Evolutionary conservation across 2,329 filamentous ascomycete genomes (phyloP), one percentile per base, ranked within the genome.

Genomic region (Didymella arachidicola): DNA sequence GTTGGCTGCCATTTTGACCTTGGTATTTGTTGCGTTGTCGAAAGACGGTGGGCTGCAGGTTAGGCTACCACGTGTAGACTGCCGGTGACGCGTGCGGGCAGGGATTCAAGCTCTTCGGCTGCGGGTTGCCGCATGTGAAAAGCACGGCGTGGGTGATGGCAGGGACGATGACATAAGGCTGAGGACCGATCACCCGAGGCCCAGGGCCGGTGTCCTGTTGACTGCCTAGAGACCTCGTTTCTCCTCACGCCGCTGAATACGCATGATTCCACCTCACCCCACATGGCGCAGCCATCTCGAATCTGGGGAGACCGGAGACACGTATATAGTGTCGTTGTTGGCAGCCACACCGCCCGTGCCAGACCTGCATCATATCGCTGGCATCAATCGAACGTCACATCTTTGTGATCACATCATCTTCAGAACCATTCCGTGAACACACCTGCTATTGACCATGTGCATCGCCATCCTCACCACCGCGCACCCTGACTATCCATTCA

Each of bases 391-490:
- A 22, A 26, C 36, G 30, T 34, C 22, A 39, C 41, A 19, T 46
- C 25, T 34, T 42, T 25, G 27, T 16, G 18, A 8, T 46, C 26
- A 26, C 44, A 19, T 30, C 12, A 39, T 30, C 19, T 14, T 29
- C 46, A 12, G 16, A 19, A 29, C n/a, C 32, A n/a, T 11, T 32
- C 26, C 18, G 27, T 14, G 45, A 12, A 19, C 7, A 41, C 39
- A 46, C 25, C 41, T 14, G 10, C 18, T 16, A 18, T 11, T 32
- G 39, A 62, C 48, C 7, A 71, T 83, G 81, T 83, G 81, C 61
- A 82, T 83, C 64, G 80, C 80, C 26, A 74, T 83, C 29, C 65
- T 83, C 6, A 79, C 79, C 5, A 82, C 81, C 6, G 76, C 79
- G 19, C 81, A 83, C 62, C 80, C 81, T 14, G 65, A 79, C 39